Evolutionary conservation across 1,139 yeast genomes (phyloP).

Genomic region (Yamadazyma spencermartinsiae): DNA sequence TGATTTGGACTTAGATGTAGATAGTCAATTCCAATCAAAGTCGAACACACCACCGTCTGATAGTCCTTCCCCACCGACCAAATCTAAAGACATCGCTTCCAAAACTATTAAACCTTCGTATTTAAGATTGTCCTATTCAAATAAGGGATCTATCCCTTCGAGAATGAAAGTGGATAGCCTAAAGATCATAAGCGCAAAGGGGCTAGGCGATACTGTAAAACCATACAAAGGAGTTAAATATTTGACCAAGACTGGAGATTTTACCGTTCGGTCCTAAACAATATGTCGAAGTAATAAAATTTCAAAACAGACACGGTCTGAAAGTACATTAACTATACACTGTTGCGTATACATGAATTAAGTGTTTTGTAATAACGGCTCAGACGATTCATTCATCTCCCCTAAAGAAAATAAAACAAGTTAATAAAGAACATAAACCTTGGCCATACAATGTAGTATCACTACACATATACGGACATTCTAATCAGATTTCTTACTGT

Average conservation of each 20-base stretch:
- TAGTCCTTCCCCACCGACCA: not conserved
- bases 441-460: not conserved
- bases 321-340: too few relatives aligned
- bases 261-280: slow-evolving; percentile 10
- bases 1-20: slow-evolving; percentile 7
- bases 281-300: not conserved
- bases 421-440: slow-evolving; percentile 1
- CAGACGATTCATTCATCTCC: not conserved
- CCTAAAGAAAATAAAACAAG: not conserved
- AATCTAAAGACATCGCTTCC: slow-evolving; percentile 9
- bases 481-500: slow-evolving; percentile 47
- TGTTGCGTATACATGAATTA: too few relatives aligned
- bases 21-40: slow-evolving; percentile 2
- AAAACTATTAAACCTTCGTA: slow-evolving; percentile 48
- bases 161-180: slow-evolving; percentile 71
- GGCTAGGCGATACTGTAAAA: slow-evolving; percentile 61
- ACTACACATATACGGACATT: not conserved
- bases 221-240: slow-evolving; percentile 95
- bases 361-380: not conserved
- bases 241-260: slow-evolving; percentile 64
- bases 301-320: not conserved
- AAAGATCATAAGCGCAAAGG: slow-evolving; percentile 57
- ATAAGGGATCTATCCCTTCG: slow-evolving; percentile 75
- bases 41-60: not conserved
- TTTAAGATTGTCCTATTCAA: slow-evolving; percentile 53